Evolutionary conservation across 2,329 filamentous ascomycete species (phyloP).

Genomic region (Hymenoscyphus salicellus): DNA sequence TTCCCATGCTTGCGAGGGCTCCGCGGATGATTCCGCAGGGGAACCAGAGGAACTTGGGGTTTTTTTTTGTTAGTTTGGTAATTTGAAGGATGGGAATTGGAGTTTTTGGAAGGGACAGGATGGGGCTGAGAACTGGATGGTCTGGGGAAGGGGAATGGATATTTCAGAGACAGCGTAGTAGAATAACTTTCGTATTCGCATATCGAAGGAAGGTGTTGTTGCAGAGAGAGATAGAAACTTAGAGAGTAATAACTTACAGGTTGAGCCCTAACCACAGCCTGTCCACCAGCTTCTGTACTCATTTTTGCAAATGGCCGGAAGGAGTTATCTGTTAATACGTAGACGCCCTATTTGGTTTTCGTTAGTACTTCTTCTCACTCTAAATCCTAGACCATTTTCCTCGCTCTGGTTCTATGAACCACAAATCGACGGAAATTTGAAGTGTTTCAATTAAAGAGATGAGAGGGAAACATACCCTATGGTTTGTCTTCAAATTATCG

Average conservation of each 20-base stretch:
- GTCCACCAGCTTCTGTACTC: slow-evolving; percentile 75
- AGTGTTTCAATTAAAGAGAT: not conserved
- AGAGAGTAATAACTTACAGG: slow-evolving; percentile 59
- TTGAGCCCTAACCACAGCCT: slow-evolving; percentile 72
- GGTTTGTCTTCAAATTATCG: slow-evolving; percentile 98
- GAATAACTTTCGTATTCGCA: no score
- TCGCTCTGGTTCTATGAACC: not conserved
- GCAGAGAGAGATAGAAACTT: not conserved
- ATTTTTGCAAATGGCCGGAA: slow-evolving; percentile 88
- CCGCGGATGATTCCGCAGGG: slow-evolving; percentile 90
- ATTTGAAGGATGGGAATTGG: not conserved
- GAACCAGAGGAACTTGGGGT: slow-evolving; percentile 80
- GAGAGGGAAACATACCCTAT: slow-evolving; percentile 58
- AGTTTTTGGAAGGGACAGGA: not conserved
- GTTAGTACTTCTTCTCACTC: slow-evolving; percentile 13
- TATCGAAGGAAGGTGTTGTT: not conserved
- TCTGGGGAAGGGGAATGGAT: not conserved
- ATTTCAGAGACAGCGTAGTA: not conserved
- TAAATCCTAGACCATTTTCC: not conserved
- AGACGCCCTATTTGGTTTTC: slow-evolving; percentile 65
- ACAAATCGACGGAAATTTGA: no score
- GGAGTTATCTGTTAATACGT: slow-evolving; percentile 88
- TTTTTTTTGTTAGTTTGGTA: not conserved
- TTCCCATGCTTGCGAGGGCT: slow-evolving; percentile 86
- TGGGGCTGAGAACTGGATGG: not conserved